Percentiles rank a stretch among this genome's conserved stretches.
Conservation (phyloP, 2,329 filamentous ascomycete genomes). For the Aspergillus calidoustus region DNA sequence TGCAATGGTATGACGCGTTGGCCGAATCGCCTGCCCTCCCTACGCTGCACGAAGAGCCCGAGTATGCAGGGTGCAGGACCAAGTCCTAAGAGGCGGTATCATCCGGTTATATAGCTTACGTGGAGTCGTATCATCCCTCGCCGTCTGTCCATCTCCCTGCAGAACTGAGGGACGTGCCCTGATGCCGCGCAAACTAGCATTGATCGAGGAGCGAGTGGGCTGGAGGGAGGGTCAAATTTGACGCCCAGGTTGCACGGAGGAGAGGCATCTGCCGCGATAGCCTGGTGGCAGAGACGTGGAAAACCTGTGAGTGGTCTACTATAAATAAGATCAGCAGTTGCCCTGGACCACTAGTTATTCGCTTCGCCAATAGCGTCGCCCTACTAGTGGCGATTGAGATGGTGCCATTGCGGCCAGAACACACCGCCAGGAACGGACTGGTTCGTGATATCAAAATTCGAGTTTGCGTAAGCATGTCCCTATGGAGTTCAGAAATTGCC, state of each 20-base stretch:
- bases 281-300: slow-evolving; percentile 14
- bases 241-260: slow-evolving; percentile 8
- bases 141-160: slow-evolving; percentile 8
- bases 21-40: slow-evolving; percentile 18
- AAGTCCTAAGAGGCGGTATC: slow-evolving; percentile 12
- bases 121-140: slow-evolving; percentile 18
- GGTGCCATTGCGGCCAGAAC: slow-evolving; percentile 2
- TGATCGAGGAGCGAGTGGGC: neutral
- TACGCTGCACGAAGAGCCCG: slow-evolving; percentile 23
- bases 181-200: slow-evolving; percentile 1
- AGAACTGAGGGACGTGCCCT: slow-evolving; percentile 11
- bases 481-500: neutral
- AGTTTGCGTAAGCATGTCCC: neutral
- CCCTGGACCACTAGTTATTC: slow-evolving; percentile 17
- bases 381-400: slow-evolving; percentile 18
- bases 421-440: slow-evolving; percentile 14
- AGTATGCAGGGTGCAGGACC: slow-evolving; percentile 25
- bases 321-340: slow-evolving; percentile 22
- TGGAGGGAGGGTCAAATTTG: slow-evolving; percentile 4
- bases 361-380: slow-evolving; percentile 20
- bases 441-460: neutral
- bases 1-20: slow-evolving; percentile 32
- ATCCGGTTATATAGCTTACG: slow-evolving; percentile 19
- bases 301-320: slow-evolving; percentile 16
- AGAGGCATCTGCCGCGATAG: slow-evolving; percentile 11